Conservation (phyloP, 163 green algal species). For the Picocystis sp. region DNA sequence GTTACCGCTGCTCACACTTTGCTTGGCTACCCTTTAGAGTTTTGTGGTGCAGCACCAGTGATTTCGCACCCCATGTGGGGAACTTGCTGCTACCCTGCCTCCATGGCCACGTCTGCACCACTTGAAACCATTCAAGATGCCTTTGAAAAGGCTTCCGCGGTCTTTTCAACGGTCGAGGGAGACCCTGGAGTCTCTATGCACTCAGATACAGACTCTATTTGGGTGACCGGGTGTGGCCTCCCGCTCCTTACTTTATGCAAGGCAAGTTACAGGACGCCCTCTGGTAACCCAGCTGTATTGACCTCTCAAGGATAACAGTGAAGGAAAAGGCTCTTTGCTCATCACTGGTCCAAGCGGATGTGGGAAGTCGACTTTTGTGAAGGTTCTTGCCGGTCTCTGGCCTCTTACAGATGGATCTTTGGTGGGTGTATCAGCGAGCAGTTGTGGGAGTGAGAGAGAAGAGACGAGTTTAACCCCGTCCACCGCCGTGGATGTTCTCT, state of each 20-base stretch:
- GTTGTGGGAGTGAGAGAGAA: not conserved
- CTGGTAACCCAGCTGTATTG: too few species aligned
- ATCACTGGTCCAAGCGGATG: conserved; percentile 10
- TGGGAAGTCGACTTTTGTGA: conserved; percentile 16
- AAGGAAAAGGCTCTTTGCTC: not conserved
- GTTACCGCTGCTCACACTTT: conserved; percentile 17
- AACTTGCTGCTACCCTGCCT: conserved; percentile 19
- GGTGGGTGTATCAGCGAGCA: not conserved
- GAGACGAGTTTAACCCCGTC: not conserved
- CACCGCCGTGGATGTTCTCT: too few species aligned
- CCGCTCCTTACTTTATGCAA: too few species aligned
- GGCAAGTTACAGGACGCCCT: too few species aligned
- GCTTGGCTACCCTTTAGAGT: conserved; percentile 17
- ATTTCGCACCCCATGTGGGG: conserved; percentile 20
- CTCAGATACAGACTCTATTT: too few species aligned
- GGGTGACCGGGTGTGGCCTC: too few species aligned
- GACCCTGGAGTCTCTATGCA: too few species aligned
- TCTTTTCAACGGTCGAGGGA: too few species aligned
- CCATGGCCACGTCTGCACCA: conserved; percentile 20
- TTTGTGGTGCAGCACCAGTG: conserved; percentile 14
- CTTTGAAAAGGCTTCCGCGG: not conserved
- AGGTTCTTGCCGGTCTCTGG: not conserved
- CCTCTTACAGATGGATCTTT: not conserved
- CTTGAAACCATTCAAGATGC: conserved; percentile 2
- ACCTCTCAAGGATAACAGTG: too few species aligned